Conservation (phyloP, 805 yeast genomes). For the Schwanniomyces sp. region DNA sequence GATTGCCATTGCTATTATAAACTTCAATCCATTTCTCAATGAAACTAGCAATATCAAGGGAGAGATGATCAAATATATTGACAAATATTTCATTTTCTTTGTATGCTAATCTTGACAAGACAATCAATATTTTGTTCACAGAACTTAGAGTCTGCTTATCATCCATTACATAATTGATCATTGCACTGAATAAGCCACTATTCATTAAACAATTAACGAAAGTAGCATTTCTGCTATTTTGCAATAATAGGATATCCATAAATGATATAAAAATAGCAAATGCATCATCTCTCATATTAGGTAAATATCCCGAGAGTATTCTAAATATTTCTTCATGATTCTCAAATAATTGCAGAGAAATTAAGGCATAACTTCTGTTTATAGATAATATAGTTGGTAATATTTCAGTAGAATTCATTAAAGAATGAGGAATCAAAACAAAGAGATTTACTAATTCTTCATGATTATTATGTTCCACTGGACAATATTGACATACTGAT, state of each 20-base stretch:
- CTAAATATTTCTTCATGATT: slow-evolving; percentile 45
- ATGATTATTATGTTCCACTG: slow-evolving; percentile 30
- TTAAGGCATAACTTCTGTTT: slow-evolving; percentile 59
- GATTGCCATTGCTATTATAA: slow-evolving; percentile 61
- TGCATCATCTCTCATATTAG: slow-evolving; percentile 70
- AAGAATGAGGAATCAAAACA: slow-evolving; percentile 54
- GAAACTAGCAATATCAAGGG: slow-evolving; percentile 22
- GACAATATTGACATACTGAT: slow-evolving; percentile 62
- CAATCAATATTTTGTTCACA: slow-evolving; percentile 35
- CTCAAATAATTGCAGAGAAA: slow-evolving; percentile 42
- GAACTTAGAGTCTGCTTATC: slow-evolving; percentile 43
- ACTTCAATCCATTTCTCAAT: slow-evolving; percentile 39
- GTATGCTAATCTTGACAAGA: slow-evolving; percentile 37
- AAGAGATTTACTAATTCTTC: slow-evolving; percentile 45
- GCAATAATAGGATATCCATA: slow-evolving; percentile 50
- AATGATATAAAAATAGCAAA: slow-evolving; percentile 53
- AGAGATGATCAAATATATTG: slow-evolving; percentile 27
- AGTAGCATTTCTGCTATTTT: slow-evolving; percentile 19
- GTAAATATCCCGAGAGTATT: slow-evolving; percentile 52
- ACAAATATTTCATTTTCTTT: slow-evolving; percentile 35
- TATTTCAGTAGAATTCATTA: slow-evolving; percentile 73
- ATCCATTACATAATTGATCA: slow-evolving; percentile 41
- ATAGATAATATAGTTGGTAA: slow-evolving; percentile 63
- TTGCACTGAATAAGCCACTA: slow-evolving; percentile 46
- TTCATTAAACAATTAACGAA: slow-evolving; percentile 32